phyloP scores from a whole-genome alignment of 495 filamentous ascomycete genomes.

The Aspergillus leporis region DNA sequence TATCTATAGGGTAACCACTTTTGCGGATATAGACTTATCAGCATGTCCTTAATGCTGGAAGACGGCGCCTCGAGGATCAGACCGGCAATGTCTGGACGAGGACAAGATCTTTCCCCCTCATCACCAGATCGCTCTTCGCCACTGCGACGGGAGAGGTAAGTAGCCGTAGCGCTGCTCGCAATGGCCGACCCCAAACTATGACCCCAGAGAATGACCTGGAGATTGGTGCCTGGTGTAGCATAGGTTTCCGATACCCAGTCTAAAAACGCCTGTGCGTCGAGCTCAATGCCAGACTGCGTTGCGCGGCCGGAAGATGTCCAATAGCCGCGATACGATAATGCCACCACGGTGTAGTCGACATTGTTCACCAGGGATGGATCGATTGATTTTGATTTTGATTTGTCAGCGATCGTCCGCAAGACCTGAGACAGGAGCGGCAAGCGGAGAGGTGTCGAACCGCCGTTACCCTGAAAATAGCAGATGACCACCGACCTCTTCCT shows the following conservation, averaged over 20 bases:
- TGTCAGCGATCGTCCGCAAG: constrained; percentile 18
- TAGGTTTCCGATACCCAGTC: constrained; percentile 50
- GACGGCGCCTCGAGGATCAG: constrained; percentile 79
- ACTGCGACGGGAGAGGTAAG: constrained; percentile 25
- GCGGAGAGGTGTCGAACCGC: constrained; percentile 61
- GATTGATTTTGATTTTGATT: neutral
- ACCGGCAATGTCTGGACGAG: constrained; percentile 31
- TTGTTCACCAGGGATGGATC: constrained; percentile 3
- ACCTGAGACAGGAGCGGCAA: constrained; percentile 65
- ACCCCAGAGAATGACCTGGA: constrained; percentile 71
- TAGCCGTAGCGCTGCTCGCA: constrained; percentile 54
- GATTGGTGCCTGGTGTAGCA: constrained; percentile 23
- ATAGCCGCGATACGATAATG: constrained; percentile 73
- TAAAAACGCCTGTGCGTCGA: constrained; percentile 62
- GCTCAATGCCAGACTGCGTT: constrained; percentile 64
- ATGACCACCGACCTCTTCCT: constrained; percentile 30
- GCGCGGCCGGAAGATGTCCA: constrained; percentile 75
- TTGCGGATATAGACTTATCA: constrained; percentile 74
- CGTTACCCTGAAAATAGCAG: constrained; percentile 45
- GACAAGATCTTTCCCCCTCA: constrained; percentile 17
- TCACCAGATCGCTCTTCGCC: constrained; percentile 13
- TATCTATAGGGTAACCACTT: constrained; percentile 80
- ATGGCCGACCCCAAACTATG: constrained; percentile 71
- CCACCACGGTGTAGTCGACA: constrained; percentile 56
- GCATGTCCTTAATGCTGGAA: constrained; percentile 69